A percentile compares a stretch with the other conserved stretches of the same genome.
Evolutionary conservation across 1,139 yeast species (phyloP).

Genomic region (Geotrichum siamense): DNA sequence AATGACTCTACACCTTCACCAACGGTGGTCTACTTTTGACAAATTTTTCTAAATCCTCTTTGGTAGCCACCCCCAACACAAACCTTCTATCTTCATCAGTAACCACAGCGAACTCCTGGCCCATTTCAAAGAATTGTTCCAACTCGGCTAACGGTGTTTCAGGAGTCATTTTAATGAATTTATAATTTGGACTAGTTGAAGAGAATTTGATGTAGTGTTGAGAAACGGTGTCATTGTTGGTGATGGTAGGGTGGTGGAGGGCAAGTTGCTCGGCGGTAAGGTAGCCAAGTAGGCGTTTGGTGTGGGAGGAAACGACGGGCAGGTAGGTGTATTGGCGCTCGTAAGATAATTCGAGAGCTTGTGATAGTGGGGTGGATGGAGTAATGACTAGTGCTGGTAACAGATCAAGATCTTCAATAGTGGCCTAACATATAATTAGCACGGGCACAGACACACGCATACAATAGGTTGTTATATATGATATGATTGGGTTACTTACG

Average conservation of each 20-base stretch:
- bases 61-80: slow-evolving; percentile 59
- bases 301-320: slow-evolving; percentile 49
- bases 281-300: slow-evolving; percentile 49
- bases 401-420: slow-evolving; percentile 56
- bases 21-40: slow-evolving; percentile 53
- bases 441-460: no score
- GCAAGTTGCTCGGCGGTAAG: slow-evolving; percentile 47
- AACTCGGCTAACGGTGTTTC: slow-evolving; percentile 51
- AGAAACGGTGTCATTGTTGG: slow-evolving; percentile 25
- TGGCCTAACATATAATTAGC: no score
- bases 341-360: slow-evolving; percentile 43
- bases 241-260: no score
- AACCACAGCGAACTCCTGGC: slow-evolving; percentile 51
- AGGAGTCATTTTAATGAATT: slow-evolving; percentile 46
- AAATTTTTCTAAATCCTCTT: slow-evolving; percentile 51
- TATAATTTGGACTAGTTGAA: slow-evolving; percentile 20
- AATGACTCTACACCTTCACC: no score
- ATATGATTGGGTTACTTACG: no score
- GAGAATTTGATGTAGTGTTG: slow-evolving; percentile 31
- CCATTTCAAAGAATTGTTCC: slow-evolving; percentile 46
- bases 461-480: no score
- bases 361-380: slow-evolving; percentile 45
- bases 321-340: slow-evolving; percentile 53
- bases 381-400: slow-evolving; percentile 54
- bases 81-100: slow-evolving; percentile 50